Percentiles rank a stretch among this genome's conserved stretches.
Conservation (phyloP, 495 filamentous ascomycete genomes). For the Clohesyomyces aquaticus region DNA sequence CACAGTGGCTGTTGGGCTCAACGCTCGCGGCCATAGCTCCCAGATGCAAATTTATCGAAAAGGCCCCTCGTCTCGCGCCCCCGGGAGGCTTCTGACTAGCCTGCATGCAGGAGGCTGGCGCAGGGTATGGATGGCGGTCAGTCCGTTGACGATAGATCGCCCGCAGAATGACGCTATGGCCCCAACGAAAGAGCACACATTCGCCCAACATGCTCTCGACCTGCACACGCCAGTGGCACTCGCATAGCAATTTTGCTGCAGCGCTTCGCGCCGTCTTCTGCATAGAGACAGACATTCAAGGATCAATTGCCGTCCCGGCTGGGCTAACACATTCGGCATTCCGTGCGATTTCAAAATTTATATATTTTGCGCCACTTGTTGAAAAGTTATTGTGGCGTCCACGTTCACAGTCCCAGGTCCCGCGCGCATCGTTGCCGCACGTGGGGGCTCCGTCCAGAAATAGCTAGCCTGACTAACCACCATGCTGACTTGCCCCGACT, state of each 20-base stretch:
- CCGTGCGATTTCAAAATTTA: neutral
- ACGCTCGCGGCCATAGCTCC: constrained; percentile 28
- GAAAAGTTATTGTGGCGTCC: constrained; percentile 22
- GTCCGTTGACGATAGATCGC: constrained; percentile 28
- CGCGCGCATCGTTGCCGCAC: constrained; percentile 27
- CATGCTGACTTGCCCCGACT: neutral
- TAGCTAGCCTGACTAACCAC: neutral
- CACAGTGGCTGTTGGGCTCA: constrained; percentile 32
- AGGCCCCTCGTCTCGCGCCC: neutral
- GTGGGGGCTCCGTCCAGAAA: constrained; percentile 23
- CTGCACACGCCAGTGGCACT: neutral
- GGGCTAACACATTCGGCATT: neutral
- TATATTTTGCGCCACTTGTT: neutral
- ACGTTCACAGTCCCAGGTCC: constrained; percentile 28
- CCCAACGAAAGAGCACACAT: constrained; percentile 21
- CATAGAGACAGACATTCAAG: neutral
- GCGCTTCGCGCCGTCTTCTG: constrained; percentile 3
- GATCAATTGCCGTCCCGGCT: neutral
- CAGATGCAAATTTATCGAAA: constrained; percentile 30
- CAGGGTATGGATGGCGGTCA: constrained; percentile 24
- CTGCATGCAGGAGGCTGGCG: constrained; percentile 8
- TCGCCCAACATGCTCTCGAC: constrained; percentile 24
- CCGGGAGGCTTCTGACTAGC: constrained; percentile 35
- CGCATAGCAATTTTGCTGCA: constrained; percentile 5
- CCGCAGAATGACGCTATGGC: constrained; percentile 25